Conservation (phyloP, 495 filamentous ascomycete species). For the Aspergillus diversus region DNA sequence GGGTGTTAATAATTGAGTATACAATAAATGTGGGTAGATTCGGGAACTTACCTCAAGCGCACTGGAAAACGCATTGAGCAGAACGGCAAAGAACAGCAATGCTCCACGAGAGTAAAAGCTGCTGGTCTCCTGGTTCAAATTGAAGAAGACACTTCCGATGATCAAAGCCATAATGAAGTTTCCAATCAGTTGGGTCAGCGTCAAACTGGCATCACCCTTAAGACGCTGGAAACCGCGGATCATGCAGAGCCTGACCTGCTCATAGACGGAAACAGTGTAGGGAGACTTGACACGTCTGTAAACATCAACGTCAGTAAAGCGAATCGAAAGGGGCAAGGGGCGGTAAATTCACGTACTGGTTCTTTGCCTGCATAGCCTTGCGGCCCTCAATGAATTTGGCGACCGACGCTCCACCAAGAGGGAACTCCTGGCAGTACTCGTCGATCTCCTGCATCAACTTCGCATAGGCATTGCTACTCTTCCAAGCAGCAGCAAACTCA, state of each 20-base stretch:
- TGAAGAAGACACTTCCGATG: conserved; percentile 87
- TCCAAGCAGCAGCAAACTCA: conserved; percentile 70
- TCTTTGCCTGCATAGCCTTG: conserved; percentile 49
- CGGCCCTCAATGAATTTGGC: conserved; percentile 46
- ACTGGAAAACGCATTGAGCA: conserved; percentile 87
- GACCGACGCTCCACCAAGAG: conserved; percentile 44
- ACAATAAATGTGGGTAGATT: background rate
- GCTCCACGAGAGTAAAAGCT: conserved; percentile 85
- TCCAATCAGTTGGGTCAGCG: conserved; percentile 73
- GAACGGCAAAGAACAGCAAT: conserved; percentile 89
- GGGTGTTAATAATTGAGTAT: conserved; percentile 21
- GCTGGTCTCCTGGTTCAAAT: conserved; percentile 62
- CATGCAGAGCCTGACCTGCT: conserved; percentile 56
- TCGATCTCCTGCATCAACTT: conserved; percentile 56
- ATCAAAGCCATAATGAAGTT: conserved; percentile 84
- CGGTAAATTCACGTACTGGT: conserved; percentile 18
- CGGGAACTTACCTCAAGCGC: conserved; percentile 65
- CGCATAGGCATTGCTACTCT: conserved; percentile 56
- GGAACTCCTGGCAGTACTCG: conserved; percentile 52
- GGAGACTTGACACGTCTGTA: conserved; percentile 44
- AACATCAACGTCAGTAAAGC: conserved; percentile 4
- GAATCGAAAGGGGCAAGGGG: too few relatives aligned
- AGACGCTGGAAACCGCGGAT: conserved; percentile 61
- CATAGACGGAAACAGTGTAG: conserved; percentile 49
- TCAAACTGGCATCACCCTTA: conserved; percentile 74